Conservation (phyloP, 495 filamentous ascomycete genomes). For the Penicillium cosmopolitanum region DNA sequence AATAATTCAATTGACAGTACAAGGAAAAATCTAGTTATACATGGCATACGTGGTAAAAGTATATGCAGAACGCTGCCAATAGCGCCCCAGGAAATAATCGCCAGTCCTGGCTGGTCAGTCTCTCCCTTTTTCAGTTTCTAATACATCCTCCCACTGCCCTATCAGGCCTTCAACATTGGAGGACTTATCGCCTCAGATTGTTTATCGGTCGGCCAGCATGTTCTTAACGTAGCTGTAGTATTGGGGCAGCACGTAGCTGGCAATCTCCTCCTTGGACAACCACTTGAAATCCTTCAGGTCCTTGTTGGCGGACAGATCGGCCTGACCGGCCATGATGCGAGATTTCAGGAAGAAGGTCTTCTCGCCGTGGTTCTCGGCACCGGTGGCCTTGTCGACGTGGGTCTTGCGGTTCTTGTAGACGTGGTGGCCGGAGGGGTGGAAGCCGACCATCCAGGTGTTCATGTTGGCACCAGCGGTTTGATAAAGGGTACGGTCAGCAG, state of each 20-base stretch:
- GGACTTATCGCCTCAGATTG: background rate
- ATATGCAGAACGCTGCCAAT: constrained; percentile 43
- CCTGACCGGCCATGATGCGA: constrained; percentile 95
- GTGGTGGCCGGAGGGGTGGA: constrained; percentile 83
- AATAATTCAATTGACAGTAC: constrained; percentile 34
- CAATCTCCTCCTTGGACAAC: constrained; percentile 86
- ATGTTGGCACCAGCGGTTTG: constrained; percentile 88
- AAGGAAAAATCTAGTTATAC: constrained; percentile 50
- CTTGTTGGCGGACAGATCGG: constrained; percentile 73
- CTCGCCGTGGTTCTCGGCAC: constrained; percentile 53
- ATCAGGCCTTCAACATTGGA: background rate
- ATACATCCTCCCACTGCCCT: constrained; percentile 7
- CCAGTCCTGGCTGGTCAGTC: constrained; percentile 13
- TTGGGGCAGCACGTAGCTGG: constrained; percentile 57
- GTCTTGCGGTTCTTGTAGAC: constrained; percentile 50
- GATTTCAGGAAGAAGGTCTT: constrained; percentile 97
- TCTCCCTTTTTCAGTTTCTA: constrained; percentile 1
- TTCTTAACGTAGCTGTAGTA: constrained; percentile 78
- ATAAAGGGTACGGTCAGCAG: constrained; percentile 74
- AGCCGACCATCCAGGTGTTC: constrained; percentile 98
- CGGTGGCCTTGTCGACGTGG: constrained; percentile 41
- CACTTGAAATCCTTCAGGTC: constrained; percentile 85
- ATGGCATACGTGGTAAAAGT: constrained; percentile 45
- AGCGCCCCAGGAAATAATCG: constrained; percentile 25
- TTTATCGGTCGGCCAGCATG: constrained; percentile 75